These are phyloP conservation scores for Aspergillus fumigatiaffinis DNA, from an alignment of 2,329 filamentous ascomycete genomes.

Conservation along the genomic window DNA sequence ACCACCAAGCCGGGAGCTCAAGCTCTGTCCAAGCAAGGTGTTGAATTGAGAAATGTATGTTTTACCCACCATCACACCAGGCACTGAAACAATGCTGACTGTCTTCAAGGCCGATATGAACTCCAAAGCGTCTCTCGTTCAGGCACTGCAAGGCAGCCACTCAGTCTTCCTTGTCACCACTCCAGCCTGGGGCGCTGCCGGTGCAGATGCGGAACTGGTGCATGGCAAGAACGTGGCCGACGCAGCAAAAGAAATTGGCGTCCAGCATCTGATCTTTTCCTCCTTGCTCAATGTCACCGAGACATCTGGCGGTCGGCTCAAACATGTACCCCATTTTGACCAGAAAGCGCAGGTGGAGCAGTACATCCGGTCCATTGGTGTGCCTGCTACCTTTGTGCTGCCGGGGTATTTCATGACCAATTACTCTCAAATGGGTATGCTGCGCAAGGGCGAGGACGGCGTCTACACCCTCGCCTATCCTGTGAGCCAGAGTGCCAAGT, in stretches of 20 bases:
- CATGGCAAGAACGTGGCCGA: conserved; percentile 40
- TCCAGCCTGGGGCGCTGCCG: conserved; percentile 29
- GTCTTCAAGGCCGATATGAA: conserved; percentile 36
- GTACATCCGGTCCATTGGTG: conserved; percentile 31
- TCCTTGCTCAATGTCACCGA: conserved; percentile 31
- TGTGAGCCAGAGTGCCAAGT: conserved; percentile 22
- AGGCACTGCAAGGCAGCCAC: conserved; percentile 43
- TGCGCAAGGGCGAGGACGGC: conserved; percentile 26
- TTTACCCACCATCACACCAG: too few species aligned
- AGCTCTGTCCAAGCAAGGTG: conserved; percentile 15
- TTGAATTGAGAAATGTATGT: conserved; percentile 5
- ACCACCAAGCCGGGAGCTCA: conserved; percentile 16
- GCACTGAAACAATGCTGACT: too few species aligned
- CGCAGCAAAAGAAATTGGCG: conserved; percentile 32
- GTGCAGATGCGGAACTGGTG: conserved; percentile 20
- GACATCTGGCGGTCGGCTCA: conserved; percentile 32
- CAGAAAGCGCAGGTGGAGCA: conserved; percentile 37
- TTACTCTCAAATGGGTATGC: conserved; percentile 17
- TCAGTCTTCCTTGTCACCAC: conserved; percentile 49
- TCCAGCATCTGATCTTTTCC: conserved; percentile 39
- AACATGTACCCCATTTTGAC: conserved; percentile 38
- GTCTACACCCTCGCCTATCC: conserved; percentile 23
- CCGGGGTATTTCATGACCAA: conserved; percentile 46
- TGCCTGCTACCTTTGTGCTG: conserved; percentile 40
- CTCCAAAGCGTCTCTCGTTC: conserved; percentile 36